These are phyloP conservation scores for Apiospora kogelbergensis DNA, from an alignment of 2,329 filamentous ascomycete genomes.

Conservation along the genomic window DNA sequence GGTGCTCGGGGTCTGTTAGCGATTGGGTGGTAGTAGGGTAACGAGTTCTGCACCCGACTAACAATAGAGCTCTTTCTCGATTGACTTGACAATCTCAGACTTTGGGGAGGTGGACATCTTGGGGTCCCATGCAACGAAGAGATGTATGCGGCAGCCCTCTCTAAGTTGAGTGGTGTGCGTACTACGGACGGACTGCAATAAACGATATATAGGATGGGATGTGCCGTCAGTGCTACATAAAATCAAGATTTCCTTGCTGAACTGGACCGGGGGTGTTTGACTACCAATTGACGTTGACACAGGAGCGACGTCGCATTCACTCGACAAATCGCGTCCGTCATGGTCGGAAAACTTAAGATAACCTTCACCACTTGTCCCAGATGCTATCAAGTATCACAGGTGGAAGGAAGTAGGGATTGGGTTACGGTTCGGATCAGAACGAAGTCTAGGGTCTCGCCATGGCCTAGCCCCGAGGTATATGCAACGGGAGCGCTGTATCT, in stretches of 20 bases:
- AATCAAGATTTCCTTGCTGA: slow-evolving; percentile 3
- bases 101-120: neutral
- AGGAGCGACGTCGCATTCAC: neutral
- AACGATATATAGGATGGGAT: neutral
- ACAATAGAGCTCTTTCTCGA: neutral
- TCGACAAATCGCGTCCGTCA: neutral
- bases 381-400: neutral
- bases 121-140: neutral
- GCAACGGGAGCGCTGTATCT: too few species aligned
- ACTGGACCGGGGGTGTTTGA: neutral
- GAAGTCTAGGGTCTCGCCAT: neutral
- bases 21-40: neutral
- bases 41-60: neutral
- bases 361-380: neutral
- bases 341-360: neutral
- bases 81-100: neutral
- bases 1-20: neutral
- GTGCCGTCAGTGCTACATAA: neutral
- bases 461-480: neutral
- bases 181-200: neutral
- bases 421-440: neutral
- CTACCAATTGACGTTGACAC: neutral
- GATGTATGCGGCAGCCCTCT: neutral
- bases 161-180: neutral
- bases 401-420: neutral